Conservation (phyloP, 2,329 filamentous ascomycete genomes). For the Phialocephala sp. region DNA sequence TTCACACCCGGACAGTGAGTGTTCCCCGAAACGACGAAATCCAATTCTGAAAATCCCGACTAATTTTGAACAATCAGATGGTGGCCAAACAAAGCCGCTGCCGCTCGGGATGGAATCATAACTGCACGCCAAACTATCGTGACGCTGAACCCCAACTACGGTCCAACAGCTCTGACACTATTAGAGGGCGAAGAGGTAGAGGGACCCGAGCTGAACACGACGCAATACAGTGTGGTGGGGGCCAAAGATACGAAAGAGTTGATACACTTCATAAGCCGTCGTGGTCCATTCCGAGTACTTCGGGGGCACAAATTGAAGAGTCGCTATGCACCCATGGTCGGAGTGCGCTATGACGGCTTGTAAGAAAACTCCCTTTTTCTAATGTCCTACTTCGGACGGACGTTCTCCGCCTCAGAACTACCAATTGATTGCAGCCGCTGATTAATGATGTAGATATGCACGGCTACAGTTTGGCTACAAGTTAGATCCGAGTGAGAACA, state of each 20-base stretch:
- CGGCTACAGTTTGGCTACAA: slow-evolving; percentile 55
- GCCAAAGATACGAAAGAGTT: slow-evolving; percentile 50
- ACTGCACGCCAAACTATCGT: slow-evolving; percentile 38
- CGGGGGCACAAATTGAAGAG: slow-evolving; percentile 58
- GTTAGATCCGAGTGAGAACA: slow-evolving; percentile 46
- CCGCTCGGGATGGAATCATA: slow-evolving; percentile 53
- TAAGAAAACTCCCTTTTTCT: slow-evolving; percentile 44
- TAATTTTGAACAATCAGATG: slow-evolving; percentile 1
- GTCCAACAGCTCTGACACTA: slow-evolving; percentile 54
- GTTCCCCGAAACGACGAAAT: neutral
- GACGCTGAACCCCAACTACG: slow-evolving; percentile 50
- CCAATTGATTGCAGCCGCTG: neutral
- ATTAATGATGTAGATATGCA: slow-evolving; percentile 49
- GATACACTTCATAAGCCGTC: slow-evolving; percentile 53
- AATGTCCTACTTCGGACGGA: neutral
- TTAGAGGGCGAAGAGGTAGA: slow-evolving; percentile 57
- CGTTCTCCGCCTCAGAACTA: no score
- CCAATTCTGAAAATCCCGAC: neutral
- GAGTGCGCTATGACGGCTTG: slow-evolving; percentile 64
- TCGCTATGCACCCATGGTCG: slow-evolving; percentile 55
- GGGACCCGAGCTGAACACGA: slow-evolving; percentile 41
- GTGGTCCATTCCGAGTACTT: slow-evolving; percentile 57
- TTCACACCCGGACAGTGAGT: neutral
- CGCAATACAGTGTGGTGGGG: slow-evolving; percentile 52
- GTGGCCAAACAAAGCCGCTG: slow-evolving; percentile 54